Evolutionary conservation across 352 stramenopile genomes (phyloP).

Genomic region (Globisporangium yorkense): DNA sequence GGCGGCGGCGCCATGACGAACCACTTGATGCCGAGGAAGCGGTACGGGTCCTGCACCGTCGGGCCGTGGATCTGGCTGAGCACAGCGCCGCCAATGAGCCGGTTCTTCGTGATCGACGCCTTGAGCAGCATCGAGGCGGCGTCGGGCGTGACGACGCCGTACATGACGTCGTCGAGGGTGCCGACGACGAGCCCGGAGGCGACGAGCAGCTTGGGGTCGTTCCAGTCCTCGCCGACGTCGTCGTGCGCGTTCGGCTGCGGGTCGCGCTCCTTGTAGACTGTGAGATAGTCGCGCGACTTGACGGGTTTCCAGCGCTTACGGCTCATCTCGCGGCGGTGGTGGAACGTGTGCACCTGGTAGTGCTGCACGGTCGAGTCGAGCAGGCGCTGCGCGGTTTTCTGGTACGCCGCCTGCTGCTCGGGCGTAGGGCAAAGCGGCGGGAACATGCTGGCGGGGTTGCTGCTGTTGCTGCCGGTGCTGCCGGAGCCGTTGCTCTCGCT

Average conservation of each 20-base stretch:
- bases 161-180: conserved; percentile 63
- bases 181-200: conserved; percentile 7
- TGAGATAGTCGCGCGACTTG: conserved; percentile 25
- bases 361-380: conserved; percentile 18
- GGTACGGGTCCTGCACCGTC: conserved; percentile 16
- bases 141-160: conserved; percentile 32
- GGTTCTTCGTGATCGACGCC: conserved; percentile 41
- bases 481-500: no score
- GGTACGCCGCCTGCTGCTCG: conserved; percentile 13
- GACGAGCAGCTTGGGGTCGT: conserved; percentile 10
- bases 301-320: conserved; percentile 25
- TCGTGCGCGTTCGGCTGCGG: background rate
- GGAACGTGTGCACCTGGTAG: conserved; percentile 19
- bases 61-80: conserved; percentile 10
- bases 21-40: conserved; percentile 24
- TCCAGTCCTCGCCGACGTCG: conserved; percentile 7
- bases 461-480: background rate
- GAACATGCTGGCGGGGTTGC: conserved; percentile 9
- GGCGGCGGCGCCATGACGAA: conserved; percentile 7
- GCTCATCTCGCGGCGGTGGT: conserved; percentile 18
- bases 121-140: conserved; percentile 47
- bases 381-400: conserved; percentile 7
- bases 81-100: conserved; percentile 17
- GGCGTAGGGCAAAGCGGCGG: conserved; percentile 16
- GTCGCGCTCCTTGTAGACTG: conserved; percentile 23